Percentiles rank a stretch among this genome's conserved stretches.
Evolutionary conservation across 2,329 filamentous ascomycete genomes (phyloP).

Genomic region (Geosmithia flava): DNA sequence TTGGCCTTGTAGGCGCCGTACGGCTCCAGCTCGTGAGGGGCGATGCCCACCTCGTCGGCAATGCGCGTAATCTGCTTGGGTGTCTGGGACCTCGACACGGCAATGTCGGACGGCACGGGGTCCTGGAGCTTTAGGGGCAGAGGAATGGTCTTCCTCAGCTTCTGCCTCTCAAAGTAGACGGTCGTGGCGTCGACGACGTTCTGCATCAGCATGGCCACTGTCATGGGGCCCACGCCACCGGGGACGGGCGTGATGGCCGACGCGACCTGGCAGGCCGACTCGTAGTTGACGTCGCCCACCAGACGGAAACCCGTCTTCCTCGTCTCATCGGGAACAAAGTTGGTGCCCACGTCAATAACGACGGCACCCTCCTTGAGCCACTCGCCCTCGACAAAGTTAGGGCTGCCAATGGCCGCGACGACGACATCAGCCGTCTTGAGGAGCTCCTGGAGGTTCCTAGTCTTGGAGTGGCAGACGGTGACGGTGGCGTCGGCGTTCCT

Average conservation of each 20-base stretch:
- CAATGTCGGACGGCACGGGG: slow-evolving; percentile 93
- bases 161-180: slow-evolving; percentile 71
- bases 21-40: slow-evolving; percentile 79
- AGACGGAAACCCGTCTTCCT: slow-evolving; percentile 89
- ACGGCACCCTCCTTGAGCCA: slow-evolving; percentile 94
- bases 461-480: slow-evolving; percentile 90
- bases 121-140: slow-evolving; percentile 68
- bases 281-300: slow-evolving; percentile 91
- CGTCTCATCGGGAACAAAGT: slow-evolving; percentile 78
- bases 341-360: slow-evolving; percentile 95
- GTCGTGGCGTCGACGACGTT: slow-evolving; percentile 86
- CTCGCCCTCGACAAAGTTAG: slow-evolving; percentile 82
- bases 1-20: slow-evolving; percentile 96
- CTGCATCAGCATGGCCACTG: slow-evolving; percentile 92
- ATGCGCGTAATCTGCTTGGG: slow-evolving; percentile 86
- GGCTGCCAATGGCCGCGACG: slow-evolving; percentile 80
- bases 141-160: slow-evolving; percentile 65
- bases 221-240: slow-evolving; percentile 96
- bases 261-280: slow-evolving; percentile 70
- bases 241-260: slow-evolving; percentile 93
- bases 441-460: slow-evolving; percentile 56
- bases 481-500: slow-evolving; percentile 96
- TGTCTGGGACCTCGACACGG: slow-evolving; percentile 74
- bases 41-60: slow-evolving; percentile 78
- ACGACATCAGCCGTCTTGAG: slow-evolving; percentile 81